phyloP scores from a whole-genome alignment of 2,329 filamentous ascomycete species.

The Neophaeococcomyces aloes region DNA sequence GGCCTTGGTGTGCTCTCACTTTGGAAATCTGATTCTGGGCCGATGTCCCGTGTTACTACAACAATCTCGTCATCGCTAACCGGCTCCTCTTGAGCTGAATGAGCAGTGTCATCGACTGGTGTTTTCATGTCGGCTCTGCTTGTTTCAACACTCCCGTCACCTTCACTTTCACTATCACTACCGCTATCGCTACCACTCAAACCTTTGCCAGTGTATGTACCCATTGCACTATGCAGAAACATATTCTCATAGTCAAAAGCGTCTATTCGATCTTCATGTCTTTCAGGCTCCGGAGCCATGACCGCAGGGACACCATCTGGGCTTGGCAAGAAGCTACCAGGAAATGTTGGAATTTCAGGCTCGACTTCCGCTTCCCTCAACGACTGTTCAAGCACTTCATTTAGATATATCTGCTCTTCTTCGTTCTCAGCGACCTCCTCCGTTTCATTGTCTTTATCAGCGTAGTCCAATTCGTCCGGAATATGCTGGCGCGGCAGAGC shows the following conservation, averaged over 20 bases:
- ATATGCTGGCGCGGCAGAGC: background rate
- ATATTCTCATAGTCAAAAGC: slow-evolving; percentile 96
- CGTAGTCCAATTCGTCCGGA: background rate
- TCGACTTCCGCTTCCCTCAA: slow-evolving; percentile 24
- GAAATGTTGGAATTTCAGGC: slow-evolving; percentile 26
- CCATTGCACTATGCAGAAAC: slow-evolving; percentile 86
- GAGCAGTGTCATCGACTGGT: slow-evolving; percentile 15
- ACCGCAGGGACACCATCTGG: slow-evolving; percentile 37
- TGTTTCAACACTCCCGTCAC: slow-evolving; percentile 17
- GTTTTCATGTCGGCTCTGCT: slow-evolving; percentile 16
- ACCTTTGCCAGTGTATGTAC: slow-evolving; percentile 39
- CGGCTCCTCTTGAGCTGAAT: slow-evolving; percentile 5
- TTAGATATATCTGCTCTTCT: slow-evolving; percentile 43
- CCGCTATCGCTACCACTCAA: slow-evolving; percentile 14
- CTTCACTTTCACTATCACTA: slow-evolving; percentile 17
- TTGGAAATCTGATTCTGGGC: background rate
- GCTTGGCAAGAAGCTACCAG: slow-evolving; percentile 15
- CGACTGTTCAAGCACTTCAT: slow-evolving; percentile 34
- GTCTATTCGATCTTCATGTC: slow-evolving; percentile 87
- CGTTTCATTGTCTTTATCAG: slow-evolving; percentile 26
- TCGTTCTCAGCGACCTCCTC: slow-evolving; percentile 22
- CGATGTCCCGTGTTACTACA: background rate
- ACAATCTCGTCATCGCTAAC: background rate
- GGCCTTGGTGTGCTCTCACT: background rate
- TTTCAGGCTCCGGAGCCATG: slow-evolving; percentile 47